A percentile compares a stretch with the other conserved stretches of the same genome.
These are phyloP conservation scores for Leccinellum albellum DNA, from an alignment of 768 basidiomycete species.

Conservation along the genomic window DNA sequence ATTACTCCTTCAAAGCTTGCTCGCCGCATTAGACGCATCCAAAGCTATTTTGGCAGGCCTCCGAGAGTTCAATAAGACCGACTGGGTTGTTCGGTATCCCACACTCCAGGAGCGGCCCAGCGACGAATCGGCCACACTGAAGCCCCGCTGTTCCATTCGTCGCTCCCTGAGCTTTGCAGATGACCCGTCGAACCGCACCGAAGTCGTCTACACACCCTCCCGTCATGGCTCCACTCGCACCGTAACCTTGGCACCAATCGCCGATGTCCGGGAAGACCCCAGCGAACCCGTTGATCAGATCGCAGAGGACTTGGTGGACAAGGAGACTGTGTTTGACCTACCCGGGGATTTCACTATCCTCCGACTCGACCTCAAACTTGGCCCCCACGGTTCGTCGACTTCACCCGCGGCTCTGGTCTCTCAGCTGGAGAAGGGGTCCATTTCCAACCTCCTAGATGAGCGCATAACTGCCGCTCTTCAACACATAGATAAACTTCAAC, in stretches of 20 bases:
- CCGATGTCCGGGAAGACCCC: constrained; percentile 41
- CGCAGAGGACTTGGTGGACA: constrained; percentile 27
- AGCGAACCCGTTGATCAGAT: constrained; percentile 12
- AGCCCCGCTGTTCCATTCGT: constrained; percentile 42
- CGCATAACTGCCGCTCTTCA: constrained; percentile 68
- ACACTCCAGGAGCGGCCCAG: constrained; percentile 51
- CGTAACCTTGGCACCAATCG: constrained; percentile 52
- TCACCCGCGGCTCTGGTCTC: constrained; percentile 74
- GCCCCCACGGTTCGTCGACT: constrained; percentile 60
- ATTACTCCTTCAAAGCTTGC: constrained; percentile 35
- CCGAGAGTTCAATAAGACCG: constrained; percentile 74
- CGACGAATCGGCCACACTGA: constrained; percentile 23
- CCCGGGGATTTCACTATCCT: constrained; percentile 78
- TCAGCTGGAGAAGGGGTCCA: constrained; percentile 88
- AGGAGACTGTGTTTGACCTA: constrained; percentile 38
- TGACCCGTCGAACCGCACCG: constrained; percentile 63
- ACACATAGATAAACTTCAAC: constrained; percentile 81
- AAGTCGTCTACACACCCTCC: constrained; percentile 56
- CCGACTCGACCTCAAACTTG: constrained; percentile 89
- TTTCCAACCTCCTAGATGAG: constrained; percentile 87
- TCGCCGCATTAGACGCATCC: constrained; percentile 73
- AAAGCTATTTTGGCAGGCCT: constrained; percentile 66
- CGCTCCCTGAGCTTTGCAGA: constrained; percentile 84
- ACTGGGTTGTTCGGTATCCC: constrained; percentile 91
- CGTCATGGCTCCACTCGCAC: constrained; percentile 52